These are phyloP conservation scores for Yamadazyma endophytica DNA, from an alignment of 805 yeast species.

Conservation along the genomic window DNA sequence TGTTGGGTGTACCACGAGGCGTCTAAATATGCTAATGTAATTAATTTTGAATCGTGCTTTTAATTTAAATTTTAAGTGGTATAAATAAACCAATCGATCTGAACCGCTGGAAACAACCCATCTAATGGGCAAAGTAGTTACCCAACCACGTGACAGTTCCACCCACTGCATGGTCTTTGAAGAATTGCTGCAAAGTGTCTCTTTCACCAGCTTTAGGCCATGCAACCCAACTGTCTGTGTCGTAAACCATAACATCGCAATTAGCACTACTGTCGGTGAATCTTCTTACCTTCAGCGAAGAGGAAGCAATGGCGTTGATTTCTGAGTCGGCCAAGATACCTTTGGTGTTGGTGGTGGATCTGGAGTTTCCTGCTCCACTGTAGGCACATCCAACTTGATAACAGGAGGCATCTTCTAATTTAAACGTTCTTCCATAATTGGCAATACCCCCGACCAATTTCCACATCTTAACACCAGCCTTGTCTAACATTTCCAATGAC, in stretches of 20 bases:
- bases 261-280: constrained; percentile 9
- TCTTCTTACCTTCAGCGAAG: constrained; percentile 8
- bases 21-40: too few relatives aligned
- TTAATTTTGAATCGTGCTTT: too few relatives aligned
- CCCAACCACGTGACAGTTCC: constrained; percentile 14
- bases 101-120: too few relatives aligned
- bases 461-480: constrained; percentile 15
- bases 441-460: constrained; percentile 18
- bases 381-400: constrained; percentile 10
- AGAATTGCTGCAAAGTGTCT: constrained; percentile 7
- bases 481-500: constrained; percentile 12
- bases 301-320: constrained; percentile 8
- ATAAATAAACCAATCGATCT: too few relatives aligned
- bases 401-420: constrained; percentile 10
- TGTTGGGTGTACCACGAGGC: too few relatives aligned
- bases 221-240: constrained; percentile 13
- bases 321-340: constrained; percentile 14
- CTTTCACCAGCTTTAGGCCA: constrained; percentile 12
- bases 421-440: constrained; percentile 15
- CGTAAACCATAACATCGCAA: constrained; percentile 15
- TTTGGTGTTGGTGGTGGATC: constrained; percentile 8
- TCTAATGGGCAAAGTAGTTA: constrained; percentile 7
- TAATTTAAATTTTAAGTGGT: too few relatives aligned
- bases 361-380: constrained; percentile 9
- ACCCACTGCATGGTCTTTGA: constrained; percentile 12